Base-by-base conservation (phyloP, 2,329 filamentous ascomycete species). In the Diaporthe amygdali region DNA sequence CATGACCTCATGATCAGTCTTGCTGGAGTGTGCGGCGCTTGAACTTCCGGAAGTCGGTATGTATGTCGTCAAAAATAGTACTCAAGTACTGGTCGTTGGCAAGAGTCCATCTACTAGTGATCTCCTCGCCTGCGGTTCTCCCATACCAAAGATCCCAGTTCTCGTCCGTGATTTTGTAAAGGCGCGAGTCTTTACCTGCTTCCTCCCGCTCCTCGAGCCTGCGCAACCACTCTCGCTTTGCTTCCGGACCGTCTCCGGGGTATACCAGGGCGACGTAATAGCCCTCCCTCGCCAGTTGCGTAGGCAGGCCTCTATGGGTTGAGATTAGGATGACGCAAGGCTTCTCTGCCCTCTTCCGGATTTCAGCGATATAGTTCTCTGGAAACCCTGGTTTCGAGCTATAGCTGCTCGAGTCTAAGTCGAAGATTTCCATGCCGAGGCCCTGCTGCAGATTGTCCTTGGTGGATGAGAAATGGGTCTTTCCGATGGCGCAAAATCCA, bases 201-300 rank as follows among this genome's bases (percentile, higher is more conserved):
- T 67, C 41, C 59, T 72, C 71, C 8, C 71, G 68, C 20, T 52
- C 25, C 22, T 66, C 67, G 10, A 72, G 59, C 61, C 71, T 66
- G 37, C 54, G 27, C 49, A 72, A 52, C 71, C 71, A 72, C 51
- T 70, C 46, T 0, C 2, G 14, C 27, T 72, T 72, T 25, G 68
- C 56, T 25, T 39, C 55, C 7, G 49, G 17, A 3, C 41, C 54
- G 5, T 41, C 64, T 15, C 37, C 37, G 9, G 71, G 71, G 20
- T 72, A 72, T 15, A 67, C 51, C 22, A 70, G 67, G 8, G 67
- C 71, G 10, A 72, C 71, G 2, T 72, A 70, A 25, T 67, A 67
- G 3, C 71, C 71, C 20, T 72, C 67, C 17, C 54, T 49, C 5
- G 54, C 49, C 22, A 72, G 15, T 30, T 54, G 37, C 2, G 67